Evolutionary conservation across 345 rosid genomes (phyloP).

Genomic region (Fremontodendron californicum): DNA sequence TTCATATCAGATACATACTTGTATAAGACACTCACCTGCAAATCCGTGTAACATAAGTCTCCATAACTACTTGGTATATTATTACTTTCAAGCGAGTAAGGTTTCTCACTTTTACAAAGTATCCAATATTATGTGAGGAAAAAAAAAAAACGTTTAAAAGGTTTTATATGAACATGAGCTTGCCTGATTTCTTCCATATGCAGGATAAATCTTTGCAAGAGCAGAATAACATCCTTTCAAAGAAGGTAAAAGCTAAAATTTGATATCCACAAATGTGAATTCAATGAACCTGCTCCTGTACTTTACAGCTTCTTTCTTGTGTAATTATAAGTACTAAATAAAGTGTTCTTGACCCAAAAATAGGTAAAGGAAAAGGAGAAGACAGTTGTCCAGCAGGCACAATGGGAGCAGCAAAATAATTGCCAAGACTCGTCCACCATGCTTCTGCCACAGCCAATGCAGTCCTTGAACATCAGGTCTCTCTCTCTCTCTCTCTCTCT

Average conservation of each 20-base stretch:
- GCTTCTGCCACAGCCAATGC: conserved; percentile 32
- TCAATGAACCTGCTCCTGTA: not conserved
- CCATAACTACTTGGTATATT: too few species aligned
- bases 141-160: too few species aligned
- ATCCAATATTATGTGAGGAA: not conserved
- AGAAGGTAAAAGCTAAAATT: conserved; percentile 43
- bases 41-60: too few species aligned
- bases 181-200: not conserved
- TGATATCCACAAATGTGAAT: not conserved
- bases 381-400: conserved; percentile 30
- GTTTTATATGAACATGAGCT: conserved; percentile 33
- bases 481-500: not conserved
- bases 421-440: conserved; percentile 35
- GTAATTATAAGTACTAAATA: not conserved
- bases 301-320: not conserved
- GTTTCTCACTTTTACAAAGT: too few species aligned
- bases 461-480: conserved; percentile 41
- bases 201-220: conserved; percentile 75
- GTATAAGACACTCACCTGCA: too few species aligned
- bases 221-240: conserved; percentile 6
- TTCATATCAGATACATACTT: too few species aligned
- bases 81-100: too few species aligned
- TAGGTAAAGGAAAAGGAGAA: conserved; percentile 82
- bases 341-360: not conserved
- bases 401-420: conserved; percentile 28